A percentile compares a stretch with the other conserved stretches of the same genome.
These are phyloP conservation scores for Dactylella cylindrospora DNA, from an alignment of 2,329 filamentous ascomycete species.

Conservation along the genomic window DNA sequence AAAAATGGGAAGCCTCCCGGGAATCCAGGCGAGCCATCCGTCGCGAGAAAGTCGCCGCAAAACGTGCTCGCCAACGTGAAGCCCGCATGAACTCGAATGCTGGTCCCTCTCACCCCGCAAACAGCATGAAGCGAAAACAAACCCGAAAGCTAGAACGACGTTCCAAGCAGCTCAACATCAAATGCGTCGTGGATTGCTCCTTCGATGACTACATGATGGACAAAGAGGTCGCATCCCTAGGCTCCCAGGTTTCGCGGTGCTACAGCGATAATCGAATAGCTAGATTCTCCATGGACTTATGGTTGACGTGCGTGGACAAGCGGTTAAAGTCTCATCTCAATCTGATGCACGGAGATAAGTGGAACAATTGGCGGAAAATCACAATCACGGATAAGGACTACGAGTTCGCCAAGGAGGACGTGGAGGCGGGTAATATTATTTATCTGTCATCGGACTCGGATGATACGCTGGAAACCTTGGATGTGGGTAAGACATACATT, in stretches of 20 bases:
- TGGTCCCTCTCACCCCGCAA: constrained; percentile 52
- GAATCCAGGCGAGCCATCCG: constrained; percentile 57
- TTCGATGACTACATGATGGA: constrained; percentile 90
- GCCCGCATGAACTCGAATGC: constrained; percentile 55
- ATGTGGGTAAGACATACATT: constrained; percentile 86
- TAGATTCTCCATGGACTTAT: constrained; percentile 69
- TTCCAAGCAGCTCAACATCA: constrained; percentile 67
- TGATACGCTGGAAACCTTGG: constrained; percentile 76
- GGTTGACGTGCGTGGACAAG: constrained; percentile 75
- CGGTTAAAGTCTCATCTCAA: constrained; percentile 77
- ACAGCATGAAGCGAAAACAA: constrained; percentile 50
- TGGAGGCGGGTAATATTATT: constrained; percentile 72
- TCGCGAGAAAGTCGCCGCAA: constrained; percentile 57
- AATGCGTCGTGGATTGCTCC: constrained; percentile 84
- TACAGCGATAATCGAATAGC: constrained; percentile 84
- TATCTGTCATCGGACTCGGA: constrained; percentile 93
- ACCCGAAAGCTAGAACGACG: constrained; percentile 49
- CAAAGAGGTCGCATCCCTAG: constrained; percentile 75
- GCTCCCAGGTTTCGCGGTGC: constrained; percentile 77
- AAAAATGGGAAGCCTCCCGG: constrained; percentile 74
- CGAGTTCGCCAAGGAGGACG: constrained; percentile 66
- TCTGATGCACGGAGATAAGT: constrained; percentile 68
- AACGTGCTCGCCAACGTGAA: constrained; percentile 57
- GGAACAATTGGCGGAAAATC: constrained; percentile 78
- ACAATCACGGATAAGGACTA: constrained; percentile 74